Evolutionary conservation across 139 green algal species (phyloP).

Genomic region (Chlorella sp.): DNA sequence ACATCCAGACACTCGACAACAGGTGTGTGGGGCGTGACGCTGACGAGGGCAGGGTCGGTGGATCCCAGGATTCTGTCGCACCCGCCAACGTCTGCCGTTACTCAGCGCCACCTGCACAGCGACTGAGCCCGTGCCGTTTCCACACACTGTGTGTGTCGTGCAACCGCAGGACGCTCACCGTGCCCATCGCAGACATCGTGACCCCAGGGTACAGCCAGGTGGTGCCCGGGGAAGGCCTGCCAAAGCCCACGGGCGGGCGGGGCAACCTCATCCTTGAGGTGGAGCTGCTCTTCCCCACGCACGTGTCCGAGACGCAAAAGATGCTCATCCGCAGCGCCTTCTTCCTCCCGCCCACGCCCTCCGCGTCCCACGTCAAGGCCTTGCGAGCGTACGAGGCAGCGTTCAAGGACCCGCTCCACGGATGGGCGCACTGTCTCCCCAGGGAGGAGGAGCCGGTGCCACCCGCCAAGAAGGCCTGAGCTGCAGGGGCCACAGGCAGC

Average conservation of each 20-base stretch:
- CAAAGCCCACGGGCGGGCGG: constrained; percentile 18
- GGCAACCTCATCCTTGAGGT: constrained; percentile 59
- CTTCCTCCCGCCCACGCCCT: constrained; percentile 49
- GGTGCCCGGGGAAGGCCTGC: constrained; percentile 45
- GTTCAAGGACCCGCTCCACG: constrained; percentile 48
- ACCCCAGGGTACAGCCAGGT: constrained; percentile 44
- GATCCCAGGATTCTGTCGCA: background rate
- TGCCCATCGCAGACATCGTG: constrained; percentile 58
- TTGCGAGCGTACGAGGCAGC: constrained; percentile 49
- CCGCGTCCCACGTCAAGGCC: constrained; percentile 41
- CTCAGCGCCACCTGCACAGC: too few relatives aligned
- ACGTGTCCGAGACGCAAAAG: constrained; percentile 59
- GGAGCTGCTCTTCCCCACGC: constrained; percentile 62
- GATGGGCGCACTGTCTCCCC: constrained; percentile 29
- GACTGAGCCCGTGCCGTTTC: too few relatives aligned
- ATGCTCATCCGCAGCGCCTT: constrained; percentile 58
- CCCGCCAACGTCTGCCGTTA: too few relatives aligned
- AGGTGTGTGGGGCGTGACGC: too few relatives aligned
- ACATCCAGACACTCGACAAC: constrained; percentile 60
- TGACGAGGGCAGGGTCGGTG: background rate
- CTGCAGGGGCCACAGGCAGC: background rate
- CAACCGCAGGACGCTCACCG: constrained; percentile 23
- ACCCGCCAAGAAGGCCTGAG: background rate
- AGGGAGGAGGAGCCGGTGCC: background rate
- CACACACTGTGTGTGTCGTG: too few relatives aligned